Percentiles rank a stretch among this genome's conserved stretches.
These are phyloP conservation scores for Panaeolus cyanescens DNA, from an alignment of 768 basidiomycete genomes.

Conservation along the genomic window DNA sequence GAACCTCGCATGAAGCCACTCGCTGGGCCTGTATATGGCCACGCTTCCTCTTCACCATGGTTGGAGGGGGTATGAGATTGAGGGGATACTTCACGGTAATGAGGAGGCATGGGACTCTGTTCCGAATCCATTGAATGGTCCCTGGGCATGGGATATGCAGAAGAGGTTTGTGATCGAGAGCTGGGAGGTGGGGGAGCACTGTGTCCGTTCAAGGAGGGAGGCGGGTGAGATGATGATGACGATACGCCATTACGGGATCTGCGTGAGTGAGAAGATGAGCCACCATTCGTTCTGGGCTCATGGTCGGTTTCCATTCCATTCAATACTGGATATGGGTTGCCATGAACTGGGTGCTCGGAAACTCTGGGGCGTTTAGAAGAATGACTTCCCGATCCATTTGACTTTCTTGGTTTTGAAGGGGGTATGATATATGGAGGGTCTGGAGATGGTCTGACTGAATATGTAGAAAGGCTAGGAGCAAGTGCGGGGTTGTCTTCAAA, in stretches of 20 bases:
- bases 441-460: slow-evolving; percentile 21
- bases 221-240: slow-evolving; percentile 14
- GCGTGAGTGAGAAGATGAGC: slow-evolving; percentile 11
- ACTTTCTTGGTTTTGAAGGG: slow-evolving; percentile 18
- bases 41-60: slow-evolving; percentile 17
- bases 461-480: slow-evolving; percentile 14
- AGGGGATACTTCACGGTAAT: slow-evolving; percentile 14
- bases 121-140: neutral
- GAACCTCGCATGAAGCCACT: slow-evolving; percentile 52
- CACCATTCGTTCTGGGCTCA: neutral
- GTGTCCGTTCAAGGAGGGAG: slow-evolving; percentile 24
- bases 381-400: slow-evolving; percentile 21
- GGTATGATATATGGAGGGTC: slow-evolving; percentile 20
- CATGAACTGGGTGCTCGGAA: neutral
- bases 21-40: slow-evolving; percentile 47
- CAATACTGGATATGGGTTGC: neutral
- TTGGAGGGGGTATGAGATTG: slow-evolving; percentile 17
- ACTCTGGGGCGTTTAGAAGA: neutral
- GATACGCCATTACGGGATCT: slow-evolving; percentile 19
- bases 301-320: neutral
- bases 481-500: slow-evolving; percentile 62
- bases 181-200: slow-evolving; percentile 16
- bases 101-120: slow-evolving; percentile 8
- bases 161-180: neutral
- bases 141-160: neutral